Evolutionary conservation across 1,284 basidiomycete genomes (phyloP), one percentile per base, ranked within the genome.

Genomic region (Cystobasidium sp.): DNA sequence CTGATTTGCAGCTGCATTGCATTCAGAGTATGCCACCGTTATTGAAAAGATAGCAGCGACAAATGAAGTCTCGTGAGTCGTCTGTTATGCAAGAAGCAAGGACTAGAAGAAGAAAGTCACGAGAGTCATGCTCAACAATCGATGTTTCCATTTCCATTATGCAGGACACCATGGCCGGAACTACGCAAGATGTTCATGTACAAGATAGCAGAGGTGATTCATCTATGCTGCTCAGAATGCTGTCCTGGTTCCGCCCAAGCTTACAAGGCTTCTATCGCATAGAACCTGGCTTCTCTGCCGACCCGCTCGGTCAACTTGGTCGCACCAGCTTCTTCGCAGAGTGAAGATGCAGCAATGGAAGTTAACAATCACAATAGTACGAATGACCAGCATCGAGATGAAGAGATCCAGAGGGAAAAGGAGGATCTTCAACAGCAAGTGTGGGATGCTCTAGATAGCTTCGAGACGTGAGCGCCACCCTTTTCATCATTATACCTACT

Each of bases 361-460:
- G 43, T 44, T 5, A 63, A 63, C 6, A 63, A 31, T 12, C 43
- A 49, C 20, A 63, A 3, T 8, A 47, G 10, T 18, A 31, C 31
- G 31, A 20, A 46, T 14, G 41, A 46, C 22, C 43, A 56, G 9
- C 43, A n/a, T 41, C 49, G 12, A 16, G 44, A 70, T 24, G 58
- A 63, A 55, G 47, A 46, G 9, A 22, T 16, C 20, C 58, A 52
- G 61, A 39, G 68, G 44, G 44, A 69, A n/a, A 68, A 68, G 41
- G 66, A 68, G 43, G 66, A 68, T 46, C 66, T 68, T 0, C 66
- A 68, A 22, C 66, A 68, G 66, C 53, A 55, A 16, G 51, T 71
- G 18, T 71, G 69, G 69, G 61, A 63, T 52, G 47, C 59, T 41
- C 22, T 71, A n/a, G 69, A 71, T 41, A 52, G 61, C 37, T 71